phyloP scores from a whole-genome alignment of 331 rosid species.

The Malus hybrid region DNA sequence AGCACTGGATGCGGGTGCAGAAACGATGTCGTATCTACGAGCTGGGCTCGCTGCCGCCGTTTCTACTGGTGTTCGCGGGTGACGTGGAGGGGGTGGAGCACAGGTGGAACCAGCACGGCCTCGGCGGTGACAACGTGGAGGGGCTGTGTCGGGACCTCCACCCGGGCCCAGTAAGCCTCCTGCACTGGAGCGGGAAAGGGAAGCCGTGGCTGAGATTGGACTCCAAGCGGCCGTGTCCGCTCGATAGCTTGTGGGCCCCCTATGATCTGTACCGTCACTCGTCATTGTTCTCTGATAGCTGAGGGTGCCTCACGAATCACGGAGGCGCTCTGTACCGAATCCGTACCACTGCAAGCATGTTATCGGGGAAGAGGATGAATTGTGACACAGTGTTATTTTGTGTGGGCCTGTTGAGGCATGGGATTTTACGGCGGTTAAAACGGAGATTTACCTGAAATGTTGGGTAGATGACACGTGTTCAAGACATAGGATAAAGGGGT shows the following conservation, averaged over 20 bases:
- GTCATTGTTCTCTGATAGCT: constrained; percentile 45
- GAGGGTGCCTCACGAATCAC: constrained; percentile 5
- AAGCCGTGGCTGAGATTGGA: constrained; percentile 90
- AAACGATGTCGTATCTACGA: constrained; percentile 74
- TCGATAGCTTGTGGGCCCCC: constrained; percentile 87
- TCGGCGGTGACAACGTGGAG: constrained; percentile 79
- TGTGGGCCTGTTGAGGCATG: background rate
- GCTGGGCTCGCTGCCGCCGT: constrained; percentile 89
- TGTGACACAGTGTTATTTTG: background rate
- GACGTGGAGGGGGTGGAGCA: constrained; percentile 73
- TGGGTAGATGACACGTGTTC: background rate
- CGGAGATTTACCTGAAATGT: background rate
- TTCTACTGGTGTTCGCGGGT: constrained; percentile 77
- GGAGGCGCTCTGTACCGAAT: background rate
- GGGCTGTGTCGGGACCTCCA: constrained; percentile 78
- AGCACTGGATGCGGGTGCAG: constrained; percentile 84
- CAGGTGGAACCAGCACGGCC: constrained; percentile 94
- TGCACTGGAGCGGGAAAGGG: constrained; percentile 97
- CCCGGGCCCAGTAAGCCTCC: constrained; percentile 80
- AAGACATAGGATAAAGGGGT: background rate
- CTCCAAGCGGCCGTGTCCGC: constrained; percentile 68
- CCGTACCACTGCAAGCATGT: background rate
- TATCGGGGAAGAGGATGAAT: background rate
- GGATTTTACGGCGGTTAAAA: background rate
- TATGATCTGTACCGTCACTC: constrained; percentile 69